phyloP scores from a whole-genome alignment of 2,329 filamentous ascomycete genomes.

The Elsinoe perseae region DNA sequence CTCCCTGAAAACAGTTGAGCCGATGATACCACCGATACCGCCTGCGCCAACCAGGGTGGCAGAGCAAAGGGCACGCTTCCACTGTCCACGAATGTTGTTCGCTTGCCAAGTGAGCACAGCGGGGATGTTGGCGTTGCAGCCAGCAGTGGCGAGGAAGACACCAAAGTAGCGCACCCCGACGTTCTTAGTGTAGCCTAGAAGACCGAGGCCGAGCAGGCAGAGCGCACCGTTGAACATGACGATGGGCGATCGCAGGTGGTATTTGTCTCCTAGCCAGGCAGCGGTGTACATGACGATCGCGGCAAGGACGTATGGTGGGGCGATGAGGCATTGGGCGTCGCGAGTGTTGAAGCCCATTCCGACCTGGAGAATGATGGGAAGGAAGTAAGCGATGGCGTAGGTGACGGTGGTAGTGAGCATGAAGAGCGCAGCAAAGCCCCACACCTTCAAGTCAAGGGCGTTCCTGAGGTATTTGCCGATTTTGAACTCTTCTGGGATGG shows the following conservation, averaged over 20 bases:
- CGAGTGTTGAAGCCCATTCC: slow-evolving; percentile 30
- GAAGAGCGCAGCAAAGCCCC: slow-evolving; percentile 48
- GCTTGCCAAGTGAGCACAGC: slow-evolving; percentile 71
- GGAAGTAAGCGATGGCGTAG: slow-evolving; percentile 31
- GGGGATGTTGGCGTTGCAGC: slow-evolving; percentile 56
- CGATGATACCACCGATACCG: slow-evolving; percentile 64
- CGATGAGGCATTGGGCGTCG: slow-evolving; percentile 28
- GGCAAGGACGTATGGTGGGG: slow-evolving; percentile 26
- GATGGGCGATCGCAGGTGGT: slow-evolving; percentile 29
- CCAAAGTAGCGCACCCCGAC: slow-evolving; percentile 29
- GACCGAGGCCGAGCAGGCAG: slow-evolving; percentile 28
- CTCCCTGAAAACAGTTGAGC: slow-evolving; percentile 28
- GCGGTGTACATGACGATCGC: slow-evolving; percentile 29
- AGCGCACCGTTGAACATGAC: slow-evolving; percentile 30
- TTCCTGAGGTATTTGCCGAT: slow-evolving; percentile 41
- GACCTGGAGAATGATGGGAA: slow-evolving; percentile 32
- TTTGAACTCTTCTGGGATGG: slow-evolving; percentile 37
- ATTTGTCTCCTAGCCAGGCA: slow-evolving; percentile 28
- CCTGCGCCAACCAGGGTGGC: slow-evolving; percentile 69
- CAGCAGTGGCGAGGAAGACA: slow-evolving; percentile 31
- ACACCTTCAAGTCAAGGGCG: slow-evolving; percentile 46
- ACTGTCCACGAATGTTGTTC: slow-evolving; percentile 82
- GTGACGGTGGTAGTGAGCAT: slow-evolving; percentile 54
- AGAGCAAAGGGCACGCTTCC: slow-evolving; percentile 75
- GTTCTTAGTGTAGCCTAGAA: slow-evolving; percentile 28